Base-by-base conservation (phyloP, 2,329 filamentous ascomycete genomes). In the Neofusicoccum umdonicola region DNA sequence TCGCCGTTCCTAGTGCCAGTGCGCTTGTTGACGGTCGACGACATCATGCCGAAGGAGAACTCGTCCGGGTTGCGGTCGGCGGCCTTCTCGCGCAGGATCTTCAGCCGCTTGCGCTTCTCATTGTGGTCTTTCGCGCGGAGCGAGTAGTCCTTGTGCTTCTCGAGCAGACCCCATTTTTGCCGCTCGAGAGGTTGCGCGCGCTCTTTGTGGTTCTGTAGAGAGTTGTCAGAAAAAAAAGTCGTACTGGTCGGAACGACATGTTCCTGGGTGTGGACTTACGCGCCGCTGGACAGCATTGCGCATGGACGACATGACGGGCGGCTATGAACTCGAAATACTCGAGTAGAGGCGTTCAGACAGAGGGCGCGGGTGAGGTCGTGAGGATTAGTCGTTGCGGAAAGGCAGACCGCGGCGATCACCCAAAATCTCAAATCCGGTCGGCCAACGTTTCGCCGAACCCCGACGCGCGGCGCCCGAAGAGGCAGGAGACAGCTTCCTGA, bases 71-170 rank as follows among this genome's bases (percentile, higher is more conserved):
- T 88, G 42, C 85, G 81, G 65, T 87, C 84, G 54, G 78, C 77
- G 6, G 84, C 87, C 72, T 88, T 89, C 68, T 85, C 79, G 66
- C 83, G 81, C 17, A 89, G 79, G 17, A 84, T 80, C 72, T 84
- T 82, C 63, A 89, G 78, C 67, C 87, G 85, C 64, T 80, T 78
- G 72, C 87, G 85, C 75, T 89, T 89, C 63, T 77, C 73, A 70
- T 87, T 86, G 80, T 87, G 87, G 77, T 89, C 87, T 74, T 82
- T 81, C 17, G 87, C 87, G 62, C 87, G 86, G 65, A 88, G 84
- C 66, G 85, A 84, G 79, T 89, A 89, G 78, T 89, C 87, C 82
- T 97, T 97, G 84, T 95, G 91, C 81, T 99, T 98, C 78, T 98
- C 95, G 67, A 98, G 88, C 22, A 98, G 86, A 68, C 95, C 95